Conservation (phyloP, 768 basidiomycete genomes). For the Boletus speciosus region DNA sequence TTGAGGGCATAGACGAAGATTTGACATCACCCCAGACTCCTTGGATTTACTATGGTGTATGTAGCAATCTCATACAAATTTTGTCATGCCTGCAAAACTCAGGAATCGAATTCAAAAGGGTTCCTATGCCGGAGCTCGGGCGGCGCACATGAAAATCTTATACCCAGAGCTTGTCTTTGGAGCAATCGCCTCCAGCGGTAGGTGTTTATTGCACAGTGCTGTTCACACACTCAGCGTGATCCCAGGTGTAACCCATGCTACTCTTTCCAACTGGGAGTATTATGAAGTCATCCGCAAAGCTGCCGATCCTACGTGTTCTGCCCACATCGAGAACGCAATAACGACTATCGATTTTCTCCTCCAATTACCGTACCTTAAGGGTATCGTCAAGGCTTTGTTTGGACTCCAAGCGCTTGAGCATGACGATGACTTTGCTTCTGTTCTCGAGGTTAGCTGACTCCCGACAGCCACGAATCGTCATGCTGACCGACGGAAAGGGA, state of each 20-base stretch:
- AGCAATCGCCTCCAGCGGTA: slow-evolving; percentile 84
- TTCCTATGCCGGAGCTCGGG: slow-evolving; percentile 90
- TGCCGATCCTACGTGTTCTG: slow-evolving; percentile 61
- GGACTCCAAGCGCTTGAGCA: slow-evolving; percentile 65
- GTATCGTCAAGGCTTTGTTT: slow-evolving; percentile 67
- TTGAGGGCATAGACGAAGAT: slow-evolving; percentile 66
- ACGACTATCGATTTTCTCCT: slow-evolving; percentile 61
- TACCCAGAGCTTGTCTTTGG: slow-evolving; percentile 90
- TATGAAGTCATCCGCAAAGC: slow-evolving; percentile 75
- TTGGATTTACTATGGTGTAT: slow-evolving; percentile 93
- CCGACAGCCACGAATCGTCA: slow-evolving; percentile 15
- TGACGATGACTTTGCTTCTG: slow-evolving; percentile 74
- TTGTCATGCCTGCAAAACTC: not conserved
- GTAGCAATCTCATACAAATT: slow-evolving; percentile 18
- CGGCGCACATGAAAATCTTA: slow-evolving; percentile 85
- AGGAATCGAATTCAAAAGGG: slow-evolving; percentile 42
- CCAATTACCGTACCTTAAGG: slow-evolving; percentile 42
- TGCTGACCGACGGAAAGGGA: slow-evolving; percentile 31
- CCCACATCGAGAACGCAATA: slow-evolving; percentile 55
- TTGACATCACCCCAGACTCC: slow-evolving; percentile 70
- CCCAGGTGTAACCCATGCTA: slow-evolving; percentile 81
- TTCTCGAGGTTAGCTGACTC: slow-evolving; percentile 50
- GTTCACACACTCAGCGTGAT: not conserved
- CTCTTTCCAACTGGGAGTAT: slow-evolving; percentile 82
- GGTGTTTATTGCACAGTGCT: slow-evolving; percentile 13